These are phyloP conservation scores for Fusarium nisikadoi DNA, from an alignment of 2,329 filamentous ascomycete species.

Conservation along the genomic window DNA sequence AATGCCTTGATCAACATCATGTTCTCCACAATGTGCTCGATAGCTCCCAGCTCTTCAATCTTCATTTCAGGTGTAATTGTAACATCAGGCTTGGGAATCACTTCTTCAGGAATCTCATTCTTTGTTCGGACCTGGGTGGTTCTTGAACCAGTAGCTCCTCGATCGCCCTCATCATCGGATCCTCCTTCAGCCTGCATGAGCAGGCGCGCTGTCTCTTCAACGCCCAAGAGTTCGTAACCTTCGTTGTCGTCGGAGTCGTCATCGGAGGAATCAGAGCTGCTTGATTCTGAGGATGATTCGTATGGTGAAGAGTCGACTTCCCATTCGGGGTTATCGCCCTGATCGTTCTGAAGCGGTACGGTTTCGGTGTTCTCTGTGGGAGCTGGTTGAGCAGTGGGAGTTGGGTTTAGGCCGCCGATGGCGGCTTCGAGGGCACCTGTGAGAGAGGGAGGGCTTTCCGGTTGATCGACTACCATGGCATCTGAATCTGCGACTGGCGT, in stretches of 20 bases:
- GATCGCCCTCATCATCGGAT: constrained; percentile 79
- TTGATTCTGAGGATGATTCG: constrained; percentile 72
- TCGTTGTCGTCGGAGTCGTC: constrained; percentile 68
- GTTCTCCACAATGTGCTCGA: constrained; percentile 83
- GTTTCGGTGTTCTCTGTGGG: constrained; percentile 17
- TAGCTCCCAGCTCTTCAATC: constrained; percentile 77
- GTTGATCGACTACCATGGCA: constrained; percentile 52
- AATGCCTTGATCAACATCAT: constrained; percentile 82
- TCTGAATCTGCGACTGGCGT: constrained; percentile 40
- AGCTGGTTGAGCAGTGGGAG: constrained; percentile 26
- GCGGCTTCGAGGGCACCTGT: constrained; percentile 58
- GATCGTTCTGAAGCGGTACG: constrained; percentile 47
- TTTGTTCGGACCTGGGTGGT: constrained; percentile 74
- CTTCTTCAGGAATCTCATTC: constrained; percentile 77
- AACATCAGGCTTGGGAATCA: constrained; percentile 79
- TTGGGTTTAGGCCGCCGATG: constrained; percentile 51
- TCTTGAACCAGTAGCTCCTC: constrained; percentile 52
- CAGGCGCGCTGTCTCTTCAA: constrained; percentile 85
- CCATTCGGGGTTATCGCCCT: constrained; percentile 77
- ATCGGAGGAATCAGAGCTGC: constrained; percentile 68
- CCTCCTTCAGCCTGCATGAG: constrained; percentile 85
- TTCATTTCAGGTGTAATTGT: constrained; percentile 80
- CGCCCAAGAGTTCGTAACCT: constrained; percentile 77
- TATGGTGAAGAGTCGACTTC: constrained; percentile 83
- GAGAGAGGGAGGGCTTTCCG: constrained; percentile 51